phyloP scores from a whole-genome alignment of 2,329 filamentous ascomycete genomes.

The Pseudocercospora fijiensis region DNA sequence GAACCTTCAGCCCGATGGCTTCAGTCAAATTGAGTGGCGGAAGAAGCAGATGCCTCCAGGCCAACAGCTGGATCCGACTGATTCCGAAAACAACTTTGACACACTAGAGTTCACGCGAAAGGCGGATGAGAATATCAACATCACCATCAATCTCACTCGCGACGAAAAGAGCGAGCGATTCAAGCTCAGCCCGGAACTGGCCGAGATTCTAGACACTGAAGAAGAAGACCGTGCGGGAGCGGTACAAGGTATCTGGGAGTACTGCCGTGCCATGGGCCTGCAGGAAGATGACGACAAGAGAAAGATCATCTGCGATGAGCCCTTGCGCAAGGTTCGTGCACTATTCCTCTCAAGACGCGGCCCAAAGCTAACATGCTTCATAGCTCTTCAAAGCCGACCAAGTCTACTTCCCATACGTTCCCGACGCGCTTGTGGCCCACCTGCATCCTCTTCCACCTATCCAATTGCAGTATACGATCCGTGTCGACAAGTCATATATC shows the following conservation, averaged over 20 bases:
- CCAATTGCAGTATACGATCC: constrained; percentile 86
- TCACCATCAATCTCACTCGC: constrained; percentile 80
- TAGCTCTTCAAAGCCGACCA: constrained; percentile 71
- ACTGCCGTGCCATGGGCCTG: constrained; percentile 78
- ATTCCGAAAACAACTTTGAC: constrained; percentile 77
- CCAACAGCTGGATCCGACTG: constrained; percentile 52
- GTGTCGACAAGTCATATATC: constrained; percentile 66
- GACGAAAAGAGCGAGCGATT: constrained; percentile 87
- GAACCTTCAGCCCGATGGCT: constrained; percentile 65
- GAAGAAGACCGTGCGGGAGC: constrained; percentile 86
- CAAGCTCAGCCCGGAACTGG: constrained; percentile 72
- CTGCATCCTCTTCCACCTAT: constrained; percentile 77
- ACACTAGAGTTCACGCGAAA: constrained; percentile 87
- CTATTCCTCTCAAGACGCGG: neutral
- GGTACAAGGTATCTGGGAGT: constrained; percentile 92
- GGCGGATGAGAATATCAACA: constrained; percentile 88
- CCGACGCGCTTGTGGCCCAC: constrained; percentile 70
- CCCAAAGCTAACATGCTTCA: constrained; percentile 6
- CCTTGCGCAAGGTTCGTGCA: constrained; percentile 67
- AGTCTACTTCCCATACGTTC: constrained; percentile 81
- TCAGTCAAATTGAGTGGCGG: constrained; percentile 76
- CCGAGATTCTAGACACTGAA: constrained; percentile 79
- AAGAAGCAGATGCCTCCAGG: constrained; percentile 59
- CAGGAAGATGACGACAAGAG: constrained; percentile 95
- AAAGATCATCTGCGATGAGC: constrained; percentile 84